Conservation (phyloP, 2,329 filamentous ascomycete genomes). For the Rhinocladiella similis region DNA sequence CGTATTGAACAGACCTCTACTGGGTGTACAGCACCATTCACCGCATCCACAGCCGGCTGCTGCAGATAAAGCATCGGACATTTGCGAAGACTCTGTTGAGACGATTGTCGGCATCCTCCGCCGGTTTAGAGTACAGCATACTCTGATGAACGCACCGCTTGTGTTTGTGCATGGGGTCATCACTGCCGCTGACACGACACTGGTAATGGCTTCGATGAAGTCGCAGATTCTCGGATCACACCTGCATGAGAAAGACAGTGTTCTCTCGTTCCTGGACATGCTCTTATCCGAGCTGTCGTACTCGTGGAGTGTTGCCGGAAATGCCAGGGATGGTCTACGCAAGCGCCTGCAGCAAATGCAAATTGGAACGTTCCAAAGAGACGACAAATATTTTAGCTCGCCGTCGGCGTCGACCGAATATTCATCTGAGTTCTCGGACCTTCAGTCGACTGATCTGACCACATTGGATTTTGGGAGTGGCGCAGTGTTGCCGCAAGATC, state of each 20-base stretch:
- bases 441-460: neutral
- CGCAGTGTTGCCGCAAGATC: neutral
- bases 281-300: neutral
- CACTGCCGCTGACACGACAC: neutral
- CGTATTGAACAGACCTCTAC: constrained; percentile 1
- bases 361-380: neutral
- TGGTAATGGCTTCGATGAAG: neutral
- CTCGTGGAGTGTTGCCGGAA: neutral
- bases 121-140: constrained; percentile 4
- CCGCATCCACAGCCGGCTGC: neutral
- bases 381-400: neutral
- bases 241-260: neutral
- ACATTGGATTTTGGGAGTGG: neutral
- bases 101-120: constrained; percentile 8
- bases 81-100: constrained; percentile 6
- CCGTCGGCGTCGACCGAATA: neutral
- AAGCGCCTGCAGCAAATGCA: neutral
- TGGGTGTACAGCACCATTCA: neutral
- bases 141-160: constrained; percentile 7
- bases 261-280: neutral
- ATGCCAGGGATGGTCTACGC: neutral
- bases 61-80: neutral
- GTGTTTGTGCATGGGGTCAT: constrained; percentile 7
- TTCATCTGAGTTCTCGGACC: neutral
- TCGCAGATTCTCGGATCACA: neutral